phyloP scores from a whole-genome alignment of 106 monocot species.

The Dendrobium nobile region DNA sequence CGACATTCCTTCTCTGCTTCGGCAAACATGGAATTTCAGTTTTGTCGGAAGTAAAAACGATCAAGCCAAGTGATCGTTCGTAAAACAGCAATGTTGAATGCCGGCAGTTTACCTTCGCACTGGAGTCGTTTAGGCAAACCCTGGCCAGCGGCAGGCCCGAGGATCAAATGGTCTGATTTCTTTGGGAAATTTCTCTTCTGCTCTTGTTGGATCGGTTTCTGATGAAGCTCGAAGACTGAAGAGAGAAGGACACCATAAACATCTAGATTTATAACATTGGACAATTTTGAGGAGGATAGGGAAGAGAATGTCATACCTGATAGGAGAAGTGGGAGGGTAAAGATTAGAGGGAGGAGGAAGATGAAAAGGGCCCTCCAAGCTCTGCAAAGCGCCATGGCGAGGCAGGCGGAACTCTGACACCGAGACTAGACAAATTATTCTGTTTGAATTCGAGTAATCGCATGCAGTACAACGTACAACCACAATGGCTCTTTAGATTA shows the following conservation, averaged over 20 bases:
- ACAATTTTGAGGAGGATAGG: neutral
- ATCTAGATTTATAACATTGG: neutral
- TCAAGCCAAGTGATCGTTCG: neutral
- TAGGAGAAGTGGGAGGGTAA: constrained; percentile 47
- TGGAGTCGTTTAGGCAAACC: constrained; percentile 82
- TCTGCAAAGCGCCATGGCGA: constrained; percentile 22
- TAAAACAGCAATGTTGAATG: neutral
- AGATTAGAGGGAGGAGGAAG: constrained; percentile 34
- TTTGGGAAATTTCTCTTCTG: constrained; percentile 12
- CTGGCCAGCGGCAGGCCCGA: constrained; percentile 75
- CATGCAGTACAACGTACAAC: no score
- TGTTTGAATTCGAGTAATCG: no score
- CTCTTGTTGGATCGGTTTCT: constrained; percentile 5
- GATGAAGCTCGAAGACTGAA: constrained; percentile 59
- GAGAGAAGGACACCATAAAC: neutral
- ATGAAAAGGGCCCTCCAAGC: constrained; percentile 34
- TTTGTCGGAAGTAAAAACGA: neutral
- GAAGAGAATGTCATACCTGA: constrained; percentile 23
- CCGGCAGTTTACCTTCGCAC: constrained; percentile 46
- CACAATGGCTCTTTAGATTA: no score
- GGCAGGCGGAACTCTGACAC: neutral
- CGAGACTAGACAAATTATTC: no score
- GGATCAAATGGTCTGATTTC: constrained; percentile 55
- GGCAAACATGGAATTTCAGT: neutral
- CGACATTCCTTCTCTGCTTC: neutral